Base-by-base conservation (phyloP, 768 basidiomycete genomes). In the Boletus edulis region DNA sequence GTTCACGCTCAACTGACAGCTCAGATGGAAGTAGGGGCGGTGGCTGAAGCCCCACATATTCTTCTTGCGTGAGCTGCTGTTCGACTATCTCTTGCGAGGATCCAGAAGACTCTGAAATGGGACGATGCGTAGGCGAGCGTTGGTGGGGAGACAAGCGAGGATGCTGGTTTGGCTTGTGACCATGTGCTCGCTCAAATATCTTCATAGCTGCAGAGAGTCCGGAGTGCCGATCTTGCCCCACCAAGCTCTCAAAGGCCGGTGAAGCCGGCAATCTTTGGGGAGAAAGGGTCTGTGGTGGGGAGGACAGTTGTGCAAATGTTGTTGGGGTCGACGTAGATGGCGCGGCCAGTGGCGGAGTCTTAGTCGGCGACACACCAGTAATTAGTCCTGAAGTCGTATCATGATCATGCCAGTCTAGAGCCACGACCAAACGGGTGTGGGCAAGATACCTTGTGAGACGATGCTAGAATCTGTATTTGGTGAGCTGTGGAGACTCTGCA, bases 51-150 rank as follows among this genome's bases (percentile, higher is more conserved):
- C 17, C 64, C 41, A 67, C 52, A 4, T 56, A 60, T 13, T 60
- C 67, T 34, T 67, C 71, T 62, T 80, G 79, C 1, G 80, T 81
- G 32, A 83, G 70, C n/a, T 81, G 77, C 31, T 70, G 69, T 57
- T 80, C 78, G 20, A 83, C 80, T 12, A 67, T 75, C 35, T 69
- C 70, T 52, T 75, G 73, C 8, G 79, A 80, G 35, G 60, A 68
- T 15, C 61, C 61, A 17, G 75, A 75, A 27, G 72, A 67, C 17
- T 59, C 43, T 27, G 75, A 69, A 48, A 29, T 39, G 20, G 55
- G 58, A 22, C 24, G 51, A 45, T 13, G 38, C 24, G 41, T 51
- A 14, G 58, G 59, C 15, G 55, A 59, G 40, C 7, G 44, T 52
- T 32, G 43, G 24, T 9, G 56, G 15, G 51, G 29, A 52, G 50